phyloP scores from a whole-genome alignment of 495 filamentous ascomycete genomes.

The Cercophora samala region DNA sequence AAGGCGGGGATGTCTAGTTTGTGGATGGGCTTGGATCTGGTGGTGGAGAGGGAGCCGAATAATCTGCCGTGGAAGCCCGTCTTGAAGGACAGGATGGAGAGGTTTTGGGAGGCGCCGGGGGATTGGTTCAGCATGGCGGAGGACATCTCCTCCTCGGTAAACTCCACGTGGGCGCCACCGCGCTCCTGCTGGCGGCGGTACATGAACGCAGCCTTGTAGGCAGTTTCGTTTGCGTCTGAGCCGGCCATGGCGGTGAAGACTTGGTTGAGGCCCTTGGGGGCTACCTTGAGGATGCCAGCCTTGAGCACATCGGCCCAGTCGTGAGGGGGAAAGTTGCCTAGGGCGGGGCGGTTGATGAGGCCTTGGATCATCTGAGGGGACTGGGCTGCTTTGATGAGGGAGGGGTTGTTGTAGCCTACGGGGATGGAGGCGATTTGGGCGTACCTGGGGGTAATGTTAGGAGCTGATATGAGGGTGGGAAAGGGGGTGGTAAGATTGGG shows the following conservation, averaged over 20 bases:
- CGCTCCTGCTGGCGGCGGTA: constrained; percentile 87
- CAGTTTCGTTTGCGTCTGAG: constrained; percentile 98
- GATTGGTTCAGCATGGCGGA: constrained; percentile 81
- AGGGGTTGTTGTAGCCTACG: constrained; percentile 93
- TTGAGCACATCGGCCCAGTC: constrained; percentile 85
- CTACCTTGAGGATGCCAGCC: constrained; percentile 83
- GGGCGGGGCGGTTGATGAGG: constrained; percentile 88
- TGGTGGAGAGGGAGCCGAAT: constrained; percentile 89
- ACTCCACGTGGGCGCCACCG: constrained; percentile 76
- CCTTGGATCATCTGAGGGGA: constrained; percentile 77
- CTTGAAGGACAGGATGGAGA: constrained; percentile 93
- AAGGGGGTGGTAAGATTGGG: neutral
- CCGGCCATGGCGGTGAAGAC: constrained; percentile 97
- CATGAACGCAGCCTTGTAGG: constrained; percentile 99
- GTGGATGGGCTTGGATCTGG: constrained; percentile 94
- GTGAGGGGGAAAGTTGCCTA: constrained; percentile 92
- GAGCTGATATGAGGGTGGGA: neutral
- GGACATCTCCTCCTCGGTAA: constrained; percentile 74
- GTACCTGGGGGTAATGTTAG: constrained; percentile 50
- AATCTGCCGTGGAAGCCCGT: constrained; percentile 93
- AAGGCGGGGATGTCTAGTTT: constrained; percentile 98
- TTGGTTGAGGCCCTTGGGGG: constrained; percentile 87
- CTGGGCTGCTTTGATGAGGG: constrained; percentile 64
- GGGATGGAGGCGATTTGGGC: constrained; percentile 98
- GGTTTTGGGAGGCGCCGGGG: constrained; percentile 69